These are phyloP conservation scores for Hypoxylon sp. DNA, from an alignment of 2,329 filamentous ascomycete species.

Conservation along the genomic window DNA sequence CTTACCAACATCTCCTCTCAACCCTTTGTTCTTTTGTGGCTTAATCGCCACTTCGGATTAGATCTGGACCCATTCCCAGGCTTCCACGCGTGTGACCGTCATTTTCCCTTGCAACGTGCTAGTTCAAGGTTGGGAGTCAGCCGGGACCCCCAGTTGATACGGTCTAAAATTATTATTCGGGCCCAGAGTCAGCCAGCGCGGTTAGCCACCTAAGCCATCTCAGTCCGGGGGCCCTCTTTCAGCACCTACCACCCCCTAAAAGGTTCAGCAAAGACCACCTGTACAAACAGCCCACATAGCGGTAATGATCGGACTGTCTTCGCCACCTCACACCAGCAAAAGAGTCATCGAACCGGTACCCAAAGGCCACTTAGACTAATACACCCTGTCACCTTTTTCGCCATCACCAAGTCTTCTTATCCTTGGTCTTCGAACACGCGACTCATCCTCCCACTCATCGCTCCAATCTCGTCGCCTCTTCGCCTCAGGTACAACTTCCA, in stretches of 20 bases:
- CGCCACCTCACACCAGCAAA: constrained; percentile 52
- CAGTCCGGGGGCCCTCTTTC: constrained; percentile 26
- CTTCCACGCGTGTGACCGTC: constrained; percentile 49
- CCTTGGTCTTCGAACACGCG: constrained; percentile 37
- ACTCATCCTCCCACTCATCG: constrained; percentile 40
- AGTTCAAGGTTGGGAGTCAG: constrained; percentile 46
- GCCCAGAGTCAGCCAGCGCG: constrained; percentile 32
- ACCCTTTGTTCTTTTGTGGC: constrained; percentile 37
- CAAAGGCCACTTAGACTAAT: constrained; percentile 43
- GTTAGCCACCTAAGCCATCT: constrained; percentile 32
- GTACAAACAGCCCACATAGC: constrained; percentile 45
- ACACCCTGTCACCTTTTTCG: constrained; percentile 46
- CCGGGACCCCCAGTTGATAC: constrained; percentile 33
- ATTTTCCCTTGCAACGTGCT: constrained; percentile 44
- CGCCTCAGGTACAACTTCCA: constrained; percentile 43
- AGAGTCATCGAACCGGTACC: constrained; percentile 53
- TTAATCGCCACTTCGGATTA: constrained; percentile 49
- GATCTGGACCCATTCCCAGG: constrained; percentile 50
- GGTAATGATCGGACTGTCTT: constrained; percentile 51
- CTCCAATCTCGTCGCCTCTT: constrained; percentile 31
- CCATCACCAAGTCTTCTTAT: constrained; percentile 30
- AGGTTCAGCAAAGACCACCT: constrained; percentile 45
- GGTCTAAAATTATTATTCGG: constrained; percentile 40
- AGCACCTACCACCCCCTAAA: constrained; percentile 36
- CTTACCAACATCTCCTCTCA: constrained; percentile 35